These are phyloP conservation scores for Pinus tabuliformis DNA, from an alignment of 75 land plant genomes.

Conservation along the genomic window DNA sequence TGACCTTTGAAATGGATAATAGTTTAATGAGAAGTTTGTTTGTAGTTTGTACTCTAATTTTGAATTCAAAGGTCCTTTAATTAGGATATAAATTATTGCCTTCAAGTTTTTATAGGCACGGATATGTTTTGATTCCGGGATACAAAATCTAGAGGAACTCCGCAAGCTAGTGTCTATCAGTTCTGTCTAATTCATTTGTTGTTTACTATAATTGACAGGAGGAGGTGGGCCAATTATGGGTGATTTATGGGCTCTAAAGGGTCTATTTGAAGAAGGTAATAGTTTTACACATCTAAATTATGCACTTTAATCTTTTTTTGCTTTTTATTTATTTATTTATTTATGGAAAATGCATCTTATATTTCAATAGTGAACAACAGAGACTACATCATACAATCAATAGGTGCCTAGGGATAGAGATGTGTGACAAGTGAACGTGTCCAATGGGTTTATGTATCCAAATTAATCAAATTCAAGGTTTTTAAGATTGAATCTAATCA, in stretches of 20 bases:
- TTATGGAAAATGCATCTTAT: too few species aligned
- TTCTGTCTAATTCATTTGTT: neutral
- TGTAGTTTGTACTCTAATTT: too few species aligned
- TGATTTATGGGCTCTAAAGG: slow-evolving; percentile 97
- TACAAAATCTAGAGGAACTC: neutral
- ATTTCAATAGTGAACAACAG: too few species aligned
- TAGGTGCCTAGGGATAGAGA: too few species aligned
- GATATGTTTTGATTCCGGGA: neutral
- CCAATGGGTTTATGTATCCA: too few species aligned
- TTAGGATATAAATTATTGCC: neutral
- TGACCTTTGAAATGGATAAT: too few species aligned
- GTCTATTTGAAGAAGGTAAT: slow-evolving; percentile 91
- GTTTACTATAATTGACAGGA: slow-evolving; percentile 41
- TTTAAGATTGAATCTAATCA: too few species aligned
- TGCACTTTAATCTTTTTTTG: neutral
- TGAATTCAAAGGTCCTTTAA: neutral
- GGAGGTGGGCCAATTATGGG: slow-evolving; percentile 97
- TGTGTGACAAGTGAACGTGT: too few species aligned
- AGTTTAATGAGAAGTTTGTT: neutral
- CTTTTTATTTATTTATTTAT: too few species aligned
- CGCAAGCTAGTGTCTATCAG: slow-evolving; percentile 4
- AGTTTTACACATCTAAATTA: neutral
- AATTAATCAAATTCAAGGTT: too few species aligned
- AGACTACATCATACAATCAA: too few species aligned
- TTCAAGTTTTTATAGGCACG: neutral